A percentile compares a stretch with the other conserved stretches of the same genome.
phyloP scores from a whole-genome alignment of 768 basidiomycete species.

The Termitomyces eurrhizus region DNA sequence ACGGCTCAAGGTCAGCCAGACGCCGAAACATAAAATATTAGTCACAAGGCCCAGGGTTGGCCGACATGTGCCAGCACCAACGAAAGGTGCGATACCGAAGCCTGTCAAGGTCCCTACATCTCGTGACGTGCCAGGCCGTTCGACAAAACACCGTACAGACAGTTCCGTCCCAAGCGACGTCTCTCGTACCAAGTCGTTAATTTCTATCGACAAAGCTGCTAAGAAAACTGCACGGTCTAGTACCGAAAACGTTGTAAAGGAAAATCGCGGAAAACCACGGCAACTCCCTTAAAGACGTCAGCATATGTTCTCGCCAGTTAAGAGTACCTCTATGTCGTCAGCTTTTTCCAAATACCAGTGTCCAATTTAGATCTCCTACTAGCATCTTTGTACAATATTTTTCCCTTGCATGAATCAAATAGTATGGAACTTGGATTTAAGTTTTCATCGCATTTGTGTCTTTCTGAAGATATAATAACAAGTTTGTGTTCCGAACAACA shows the following conservation, averaged over 20 bases:
- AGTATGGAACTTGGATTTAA: background rate
- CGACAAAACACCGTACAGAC: background rate
- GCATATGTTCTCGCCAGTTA: constrained; percentile 4
- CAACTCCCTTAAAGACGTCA: background rate
- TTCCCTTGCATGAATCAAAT: background rate
- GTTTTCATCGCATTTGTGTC: background rate
- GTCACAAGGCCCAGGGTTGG: constrained; percentile 16
- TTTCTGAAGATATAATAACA: background rate
- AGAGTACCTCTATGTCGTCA: constrained; percentile 7
- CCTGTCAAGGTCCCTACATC: constrained; percentile 9
- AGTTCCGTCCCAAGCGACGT: background rate
- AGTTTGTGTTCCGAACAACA: background rate
- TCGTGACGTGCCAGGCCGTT: constrained; percentile 4
- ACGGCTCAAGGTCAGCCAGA: constrained; percentile 27
- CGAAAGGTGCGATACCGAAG: constrained; percentile 10
- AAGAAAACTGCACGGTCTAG: background rate
- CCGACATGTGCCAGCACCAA: constrained; percentile 6
- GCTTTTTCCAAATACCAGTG: background rate
- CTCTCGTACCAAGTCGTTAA: constrained; percentile 6
- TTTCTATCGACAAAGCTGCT: background rate
- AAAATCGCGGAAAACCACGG: background rate
- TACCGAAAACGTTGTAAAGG: background rate
- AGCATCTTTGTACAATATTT: constrained; percentile 8
- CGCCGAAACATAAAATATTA: constrained; percentile 11
- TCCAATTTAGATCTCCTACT: background rate